These are phyloP conservation scores for Linnemannia schmuckeri DNA, from an alignment of 192 early-diverging fungal species.

Conservation along the genomic window DNA sequence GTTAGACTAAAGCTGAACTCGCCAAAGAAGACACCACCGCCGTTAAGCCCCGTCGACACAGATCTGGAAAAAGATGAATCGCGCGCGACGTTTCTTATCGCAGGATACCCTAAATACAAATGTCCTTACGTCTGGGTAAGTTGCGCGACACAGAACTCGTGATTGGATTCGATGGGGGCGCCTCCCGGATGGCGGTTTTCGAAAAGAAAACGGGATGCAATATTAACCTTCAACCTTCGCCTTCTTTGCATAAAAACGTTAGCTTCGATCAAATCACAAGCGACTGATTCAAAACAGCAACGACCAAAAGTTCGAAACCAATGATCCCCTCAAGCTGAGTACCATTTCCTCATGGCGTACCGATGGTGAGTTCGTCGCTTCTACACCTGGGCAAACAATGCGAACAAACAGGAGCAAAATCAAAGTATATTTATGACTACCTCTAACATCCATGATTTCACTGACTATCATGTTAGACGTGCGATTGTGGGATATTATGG, in stretches of 20 bases:
- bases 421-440: no score
- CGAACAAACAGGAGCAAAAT: neutral
- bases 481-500: constrained; percentile 75
- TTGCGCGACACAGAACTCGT: neutral
- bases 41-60: constrained; percentile 54
- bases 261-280: constrained; percentile 73
- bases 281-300: constrained; percentile 61
- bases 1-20: constrained; percentile 33
- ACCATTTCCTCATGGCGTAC: constrained; percentile 75
- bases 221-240: neutral
- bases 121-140: constrained; percentile 81
- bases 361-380: constrained; percentile 40
- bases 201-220: neutral
- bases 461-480: constrained; percentile 56
- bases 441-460: neutral
- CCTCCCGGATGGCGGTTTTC: no score
- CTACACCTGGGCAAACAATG: neutral
- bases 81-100: constrained; percentile 72
- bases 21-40: constrained; percentile 27
- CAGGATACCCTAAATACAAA: constrained; percentile 78
- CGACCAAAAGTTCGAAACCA: constrained; percentile 67
- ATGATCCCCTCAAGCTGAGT: constrained; percentile 73
- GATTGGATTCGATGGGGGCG: no score
- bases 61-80: constrained; percentile 63
- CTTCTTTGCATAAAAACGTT: constrained; percentile 5